Percentiles rank a stretch among this genome's conserved stretches.
phyloP scores from a whole-genome alignment of 805 yeast genomes.

The Lipomyces japonicus region DNA sequence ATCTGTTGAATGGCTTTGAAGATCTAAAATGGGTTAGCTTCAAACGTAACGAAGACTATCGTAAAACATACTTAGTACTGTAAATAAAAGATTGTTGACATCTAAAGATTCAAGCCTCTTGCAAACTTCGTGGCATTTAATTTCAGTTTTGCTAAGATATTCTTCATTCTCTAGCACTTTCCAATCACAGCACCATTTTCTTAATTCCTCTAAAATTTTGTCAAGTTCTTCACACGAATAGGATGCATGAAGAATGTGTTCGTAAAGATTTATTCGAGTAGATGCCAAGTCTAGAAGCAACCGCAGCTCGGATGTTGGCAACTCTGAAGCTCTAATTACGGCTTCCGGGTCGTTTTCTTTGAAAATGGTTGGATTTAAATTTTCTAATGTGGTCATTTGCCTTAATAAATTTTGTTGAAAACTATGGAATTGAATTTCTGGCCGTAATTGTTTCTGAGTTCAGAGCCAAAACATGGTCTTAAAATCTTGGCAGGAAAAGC shows the following conservation, averaged over 20 bases:
- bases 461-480: too few species aligned
- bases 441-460: too few species aligned
- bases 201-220: conserved; percentile 2
- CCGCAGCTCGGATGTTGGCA: not conserved
- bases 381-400: too few species aligned
- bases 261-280: not conserved
- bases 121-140: not conserved
- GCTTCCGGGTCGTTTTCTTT: too few species aligned
- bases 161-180: conserved; percentile 1
- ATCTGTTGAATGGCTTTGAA: not conserved
- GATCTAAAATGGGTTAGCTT: not conserved
- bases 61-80: not conserved
- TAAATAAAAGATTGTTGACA: not conserved
- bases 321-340: not conserved
- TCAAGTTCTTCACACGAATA: not conserved
- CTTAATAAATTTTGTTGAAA: too few species aligned
- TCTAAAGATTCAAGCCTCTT: not conserved
- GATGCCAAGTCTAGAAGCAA: not conserved
- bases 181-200: conserved; percentile 7
- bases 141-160: not conserved
- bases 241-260: conserved; percentile 2
- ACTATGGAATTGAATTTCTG: too few species aligned
- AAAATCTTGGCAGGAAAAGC: too few species aligned
- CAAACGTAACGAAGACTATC: too few species aligned
- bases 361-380: too few species aligned